Evolutionary conservation across 2,329 filamentous ascomycete genomes (phyloP), one percentile per base, ranked within the genome.

Genomic region (Stachybotrys elegans): DNA sequence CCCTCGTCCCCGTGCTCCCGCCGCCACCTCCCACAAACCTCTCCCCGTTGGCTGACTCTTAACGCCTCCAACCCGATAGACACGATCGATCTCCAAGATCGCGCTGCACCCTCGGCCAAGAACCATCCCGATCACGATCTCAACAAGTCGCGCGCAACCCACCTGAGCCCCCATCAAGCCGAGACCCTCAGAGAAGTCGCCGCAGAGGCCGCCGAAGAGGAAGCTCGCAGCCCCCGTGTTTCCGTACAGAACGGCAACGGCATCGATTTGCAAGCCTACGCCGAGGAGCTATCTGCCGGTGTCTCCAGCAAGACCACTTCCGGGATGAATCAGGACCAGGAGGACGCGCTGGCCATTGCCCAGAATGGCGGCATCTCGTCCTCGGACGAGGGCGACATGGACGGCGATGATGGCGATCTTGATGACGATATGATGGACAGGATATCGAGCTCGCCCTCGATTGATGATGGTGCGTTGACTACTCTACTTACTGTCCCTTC

Each of bases 351-450:
- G 49, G 78, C 78, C 36, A 68, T 80, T 48, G 76, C 79, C 52
- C 79, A 83, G 54, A 83, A 83, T 65, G 81, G 78, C 48, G 77
- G 75, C 50, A 52, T 68, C 50, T 68, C 71, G 40, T 70, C 72
- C 35, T 66, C 62, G 38, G 75, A 79, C 54, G 83, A 86, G 50
- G 80, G 76, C 39, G 83, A 88, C 51, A 68, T 80, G 57, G 78
- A 85, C 54, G 79, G 80, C 52, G 81, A 81, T 40, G 86, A 88
- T 48, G 86, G 87, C 55, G 79, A 87, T 57, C 70, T 90, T 63
- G 90, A 94, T 60, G 76, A 96, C 67, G 92, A 97, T 66, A 83
- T 95, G 83, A 89, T 95, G 86, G 93, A 97, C 72, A 93, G 93
- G 68, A 96, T 98, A 54, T 97, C 92, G 58, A 97, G 91, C 68